phyloP scores from a whole-genome alignment of 352 stramenopile genomes.

The Poterioochromonas sp. region DNA sequence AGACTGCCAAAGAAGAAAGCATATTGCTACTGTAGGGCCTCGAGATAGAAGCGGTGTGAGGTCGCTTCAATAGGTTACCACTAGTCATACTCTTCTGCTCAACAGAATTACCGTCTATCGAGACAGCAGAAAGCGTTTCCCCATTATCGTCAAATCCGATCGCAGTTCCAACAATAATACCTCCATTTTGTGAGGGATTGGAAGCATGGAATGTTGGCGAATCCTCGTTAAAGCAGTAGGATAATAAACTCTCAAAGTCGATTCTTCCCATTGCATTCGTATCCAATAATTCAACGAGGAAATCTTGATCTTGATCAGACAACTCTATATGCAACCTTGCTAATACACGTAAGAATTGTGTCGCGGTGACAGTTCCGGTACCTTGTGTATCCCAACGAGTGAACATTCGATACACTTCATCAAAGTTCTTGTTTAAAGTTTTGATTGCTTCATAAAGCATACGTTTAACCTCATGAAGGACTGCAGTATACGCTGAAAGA shows the following conservation, averaged over 20 bases:
- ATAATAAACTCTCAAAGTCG: constrained; percentile 4
- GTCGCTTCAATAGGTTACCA: not conserved
- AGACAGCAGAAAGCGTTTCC: not conserved
- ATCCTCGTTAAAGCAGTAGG: not conserved
- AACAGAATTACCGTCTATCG: not conserved
- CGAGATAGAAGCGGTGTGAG: not conserved
- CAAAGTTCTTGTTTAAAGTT: not conserved
- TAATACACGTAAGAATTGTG: constrained; percentile 25
- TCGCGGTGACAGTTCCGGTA: not conserved
- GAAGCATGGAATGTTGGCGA: not conserved
- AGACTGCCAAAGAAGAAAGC: not conserved
- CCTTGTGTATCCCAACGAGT: not conserved
- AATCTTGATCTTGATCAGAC: constrained; percentile 13
- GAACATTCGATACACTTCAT: constrained; percentile 21
- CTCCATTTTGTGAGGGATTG: not conserved
- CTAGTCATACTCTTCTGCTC: not conserved
- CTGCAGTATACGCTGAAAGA: not conserved
- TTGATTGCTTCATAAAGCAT: not conserved
- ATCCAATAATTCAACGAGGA: constrained; percentile 13
- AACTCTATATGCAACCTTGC: not conserved
- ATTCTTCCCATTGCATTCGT: not conserved
- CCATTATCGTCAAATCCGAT: not conserved
- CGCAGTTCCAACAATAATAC: not conserved
- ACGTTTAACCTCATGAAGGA: not conserved
- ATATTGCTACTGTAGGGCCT: not conserved